These are phyloP conservation scores for Penicillium ucsense DNA, from an alignment of 495 filamentous ascomycete genomes.

Conservation along the genomic window DNA sequence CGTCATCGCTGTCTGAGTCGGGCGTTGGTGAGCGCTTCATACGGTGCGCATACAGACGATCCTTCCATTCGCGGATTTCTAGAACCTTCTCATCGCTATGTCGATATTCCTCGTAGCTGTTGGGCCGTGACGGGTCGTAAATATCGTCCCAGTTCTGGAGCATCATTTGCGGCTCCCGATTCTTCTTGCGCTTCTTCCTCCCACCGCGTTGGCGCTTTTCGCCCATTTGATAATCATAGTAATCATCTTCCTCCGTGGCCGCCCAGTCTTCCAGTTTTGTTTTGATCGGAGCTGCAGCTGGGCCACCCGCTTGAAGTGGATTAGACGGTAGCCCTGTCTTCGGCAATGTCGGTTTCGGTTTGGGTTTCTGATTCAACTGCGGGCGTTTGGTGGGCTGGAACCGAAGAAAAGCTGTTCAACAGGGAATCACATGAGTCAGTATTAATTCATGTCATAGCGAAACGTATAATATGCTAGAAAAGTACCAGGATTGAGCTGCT, in stretches of 20 bases:
- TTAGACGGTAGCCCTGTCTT: conserved; percentile 26
- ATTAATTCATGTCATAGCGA: conserved; percentile 13
- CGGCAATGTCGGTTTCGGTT: conserved; percentile 43
- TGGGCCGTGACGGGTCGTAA: conserved; percentile 79
- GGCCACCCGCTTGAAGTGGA: conserved; percentile 14
- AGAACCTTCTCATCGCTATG: conserved; percentile 73
- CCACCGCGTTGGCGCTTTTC: conserved; percentile 69
- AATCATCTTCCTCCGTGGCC: conserved; percentile 65
- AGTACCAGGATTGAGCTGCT: conserved; percentile 64
- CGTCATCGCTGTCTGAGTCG: conserved; percentile 50
- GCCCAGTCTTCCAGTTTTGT: conserved; percentile 80
- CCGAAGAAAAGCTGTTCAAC: conserved; percentile 55
- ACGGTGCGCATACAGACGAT: conserved; percentile 67
- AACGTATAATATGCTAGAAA: conserved; percentile 8
- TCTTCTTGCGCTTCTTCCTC: conserved; percentile 83
- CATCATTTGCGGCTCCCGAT: conserved; percentile 46
- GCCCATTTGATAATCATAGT: conserved; percentile 44
- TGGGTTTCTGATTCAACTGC: conserved; percentile 63
- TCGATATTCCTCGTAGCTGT: conserved; percentile 78
- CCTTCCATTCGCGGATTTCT: conserved; percentile 84
- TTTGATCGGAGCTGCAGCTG: conserved; percentile 34
- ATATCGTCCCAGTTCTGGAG: conserved; percentile 87
- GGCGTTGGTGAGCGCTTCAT: conserved; percentile 41
- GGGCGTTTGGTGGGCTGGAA: conserved; percentile 83
- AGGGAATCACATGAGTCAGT: conserved; percentile 40